Evolutionary conservation across 1,284 basidiomycete species (phyloP), one percentile per base, ranked within the genome.

Genomic region (Kwoniella shivajii): DNA sequence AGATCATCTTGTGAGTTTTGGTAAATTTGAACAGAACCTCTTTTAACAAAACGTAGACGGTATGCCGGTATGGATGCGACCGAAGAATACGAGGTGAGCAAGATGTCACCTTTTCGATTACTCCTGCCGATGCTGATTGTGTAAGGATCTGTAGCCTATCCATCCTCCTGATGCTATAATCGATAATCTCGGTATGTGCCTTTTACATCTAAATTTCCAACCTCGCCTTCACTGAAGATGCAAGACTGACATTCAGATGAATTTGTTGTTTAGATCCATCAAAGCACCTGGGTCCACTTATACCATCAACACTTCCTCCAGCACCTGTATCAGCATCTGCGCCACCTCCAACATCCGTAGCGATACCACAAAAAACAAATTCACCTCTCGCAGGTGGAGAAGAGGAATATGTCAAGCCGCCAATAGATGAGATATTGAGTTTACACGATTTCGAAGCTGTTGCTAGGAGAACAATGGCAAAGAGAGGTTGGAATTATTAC

Each of bases 381-480:
- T 24, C 65, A 2, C 47, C 36, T 3, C 34, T 49, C 4, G 64
- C 58, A 13, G 59, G 27, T 44, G 60, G 50, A 16, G 64, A 69
- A 22, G 67, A 75, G 58, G 72, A 73, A 41, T 74, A 69, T 45
- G 65, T 67, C 52, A 75, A 74, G 53, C 92, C 92, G 0, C 79
- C 84, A 2, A 80, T 96, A 22, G 83, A 84, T 48, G 86, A 90
- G 75, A 88, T 92, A 51, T 81, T 95, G 33, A 92, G 88, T 66
- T 78, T 96, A 65, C 90, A 93, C 75, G 92, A 97, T 75, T 94
- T 97, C 64, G 92, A 95, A 85, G 83, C 85, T 30, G 85, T 93
- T 47, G 90, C 88, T 7, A 84, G 83, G 68, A 77, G 80, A 59
- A 85, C 88, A 7, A 86, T 94, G 82, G 81, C 85, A 0, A 84